Conservation (phyloP, 1,284 basidiomycete genomes). For the Trichosporon sp. region DNA sequence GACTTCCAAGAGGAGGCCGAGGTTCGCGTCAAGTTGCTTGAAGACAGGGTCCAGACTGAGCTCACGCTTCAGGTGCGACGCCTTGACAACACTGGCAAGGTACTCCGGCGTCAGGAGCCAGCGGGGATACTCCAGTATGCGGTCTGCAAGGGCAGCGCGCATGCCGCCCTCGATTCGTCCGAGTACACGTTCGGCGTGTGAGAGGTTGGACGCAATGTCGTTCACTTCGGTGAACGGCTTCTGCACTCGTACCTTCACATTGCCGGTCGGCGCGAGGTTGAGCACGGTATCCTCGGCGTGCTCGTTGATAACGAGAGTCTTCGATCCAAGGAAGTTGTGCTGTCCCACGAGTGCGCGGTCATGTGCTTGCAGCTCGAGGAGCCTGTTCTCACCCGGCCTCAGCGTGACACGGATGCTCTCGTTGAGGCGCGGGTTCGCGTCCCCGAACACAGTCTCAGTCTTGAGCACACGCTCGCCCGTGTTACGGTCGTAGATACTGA, state of each 20-base stretch:
- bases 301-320: conserved; percentile 36
- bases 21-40: conserved; percentile 54
- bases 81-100: conserved; percentile 39
- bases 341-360: conserved; percentile 55
- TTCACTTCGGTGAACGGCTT: conserved; percentile 46
- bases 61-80: conserved; percentile 48
- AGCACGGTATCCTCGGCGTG: conserved; percentile 47
- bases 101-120: conserved; percentile 37
- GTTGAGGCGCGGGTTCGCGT: conserved; percentile 53
- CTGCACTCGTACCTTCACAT: conserved; percentile 52
- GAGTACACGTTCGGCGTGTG: conserved; percentile 40
- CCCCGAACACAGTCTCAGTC: conserved; percentile 51
- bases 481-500: conserved; percentile 43
- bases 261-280: conserved; percentile 50
- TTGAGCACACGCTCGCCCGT: conserved; percentile 50
- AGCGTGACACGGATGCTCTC: conserved; percentile 29
- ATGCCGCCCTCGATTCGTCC: conserved; percentile 50
- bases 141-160: conserved; percentile 49
- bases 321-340: conserved; percentile 50
- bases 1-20: conserved; percentile 33
- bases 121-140: conserved; percentile 49
- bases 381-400: conserved; percentile 33
- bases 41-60: conserved; percentile 46
- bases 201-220: conserved; percentile 52
- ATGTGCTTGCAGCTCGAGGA: conserved; percentile 47